phyloP scores from a whole-genome alignment of 1,139 yeast genomes.

The Suhomyces yuchorum region DNA sequence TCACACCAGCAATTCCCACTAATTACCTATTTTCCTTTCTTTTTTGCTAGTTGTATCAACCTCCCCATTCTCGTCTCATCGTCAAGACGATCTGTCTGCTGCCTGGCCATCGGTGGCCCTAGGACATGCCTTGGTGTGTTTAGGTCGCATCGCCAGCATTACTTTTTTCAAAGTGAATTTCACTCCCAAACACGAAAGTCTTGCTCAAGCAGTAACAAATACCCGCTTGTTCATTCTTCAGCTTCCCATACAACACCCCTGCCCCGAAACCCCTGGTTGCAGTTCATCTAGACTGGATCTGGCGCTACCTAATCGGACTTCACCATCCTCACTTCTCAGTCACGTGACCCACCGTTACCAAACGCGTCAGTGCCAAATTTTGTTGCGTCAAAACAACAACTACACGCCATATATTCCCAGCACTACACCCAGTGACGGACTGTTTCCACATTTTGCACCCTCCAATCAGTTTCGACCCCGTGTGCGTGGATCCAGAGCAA shows the following conservation, averaged over 20 bases:
- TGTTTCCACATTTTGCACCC: not conserved
- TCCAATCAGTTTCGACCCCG: not conserved
- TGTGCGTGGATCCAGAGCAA: not conserved
- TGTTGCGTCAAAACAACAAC: conserved; percentile 5
- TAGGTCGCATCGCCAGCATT: no score
- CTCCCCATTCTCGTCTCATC: not conserved
- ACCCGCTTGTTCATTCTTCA: no score
- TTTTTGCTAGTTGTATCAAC: conserved; percentile 14
- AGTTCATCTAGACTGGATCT: not conserved
- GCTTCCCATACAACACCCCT: no score
- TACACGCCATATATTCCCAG: not conserved
- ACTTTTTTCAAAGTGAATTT: no score
- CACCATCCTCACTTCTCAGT: not conserved
- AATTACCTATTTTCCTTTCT: conserved; percentile 21
- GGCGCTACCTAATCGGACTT: not conserved
- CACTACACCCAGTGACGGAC: not conserved
- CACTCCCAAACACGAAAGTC: no score
- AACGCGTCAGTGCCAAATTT: conserved; percentile 10
- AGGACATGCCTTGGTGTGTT: no score
- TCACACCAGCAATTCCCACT: conserved; percentile 42
- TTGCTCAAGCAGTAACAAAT: no score
- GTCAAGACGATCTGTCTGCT: not conserved
- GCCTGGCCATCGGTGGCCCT: not conserved
- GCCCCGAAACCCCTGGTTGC: no score
- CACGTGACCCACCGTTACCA: not conserved